Conservation (phyloP, 2,329 filamentous ascomycete species). For the Amauroascus niger region DNA sequence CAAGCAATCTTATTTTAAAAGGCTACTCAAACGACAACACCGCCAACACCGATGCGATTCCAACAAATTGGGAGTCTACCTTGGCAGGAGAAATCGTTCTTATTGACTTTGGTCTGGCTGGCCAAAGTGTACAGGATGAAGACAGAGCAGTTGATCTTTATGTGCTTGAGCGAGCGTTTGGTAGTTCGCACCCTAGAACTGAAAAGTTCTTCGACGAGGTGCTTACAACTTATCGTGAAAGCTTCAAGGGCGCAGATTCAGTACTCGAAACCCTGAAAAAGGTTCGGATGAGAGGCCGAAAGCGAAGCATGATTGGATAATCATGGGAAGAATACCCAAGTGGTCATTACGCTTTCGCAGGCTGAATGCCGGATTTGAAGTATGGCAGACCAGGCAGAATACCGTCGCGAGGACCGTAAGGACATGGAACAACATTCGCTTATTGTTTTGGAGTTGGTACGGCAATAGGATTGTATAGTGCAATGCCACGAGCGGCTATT, state of each 20-base stretch:
- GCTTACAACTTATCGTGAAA: slow-evolving; percentile 61
- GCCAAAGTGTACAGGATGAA: slow-evolving; percentile 72
- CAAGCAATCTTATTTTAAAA: slow-evolving; percentile 86
- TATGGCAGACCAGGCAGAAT: neutral
- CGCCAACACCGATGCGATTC: slow-evolving; percentile 15
- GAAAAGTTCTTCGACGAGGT: slow-evolving; percentile 67
- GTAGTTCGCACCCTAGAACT: slow-evolving; percentile 82
- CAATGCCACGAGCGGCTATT: neutral
- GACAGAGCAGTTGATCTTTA: slow-evolving; percentile 94
- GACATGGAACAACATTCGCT: neutral
- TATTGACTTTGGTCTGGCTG: slow-evolving; percentile 89
- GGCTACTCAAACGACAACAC: slow-evolving; percentile 18
- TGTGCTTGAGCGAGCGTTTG: slow-evolving; percentile 88
- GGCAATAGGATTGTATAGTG: neutral
- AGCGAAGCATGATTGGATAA: slow-evolving; percentile 92
- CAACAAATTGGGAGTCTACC: slow-evolving; percentile 17
- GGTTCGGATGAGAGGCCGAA: slow-evolving; percentile 84
- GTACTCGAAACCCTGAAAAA: slow-evolving; percentile 80
- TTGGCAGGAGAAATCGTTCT: slow-evolving; percentile 64
- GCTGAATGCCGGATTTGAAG: neutral
- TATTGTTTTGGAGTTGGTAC: neutral
- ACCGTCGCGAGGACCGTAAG: neutral
- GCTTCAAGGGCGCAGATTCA: slow-evolving; percentile 62
- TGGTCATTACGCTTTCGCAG: neutral
- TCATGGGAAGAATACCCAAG: neutral